Evolutionary conservation across 495 filamentous ascomycete species (phyloP).

Genomic region (Talaromyces adpressus): DNA sequence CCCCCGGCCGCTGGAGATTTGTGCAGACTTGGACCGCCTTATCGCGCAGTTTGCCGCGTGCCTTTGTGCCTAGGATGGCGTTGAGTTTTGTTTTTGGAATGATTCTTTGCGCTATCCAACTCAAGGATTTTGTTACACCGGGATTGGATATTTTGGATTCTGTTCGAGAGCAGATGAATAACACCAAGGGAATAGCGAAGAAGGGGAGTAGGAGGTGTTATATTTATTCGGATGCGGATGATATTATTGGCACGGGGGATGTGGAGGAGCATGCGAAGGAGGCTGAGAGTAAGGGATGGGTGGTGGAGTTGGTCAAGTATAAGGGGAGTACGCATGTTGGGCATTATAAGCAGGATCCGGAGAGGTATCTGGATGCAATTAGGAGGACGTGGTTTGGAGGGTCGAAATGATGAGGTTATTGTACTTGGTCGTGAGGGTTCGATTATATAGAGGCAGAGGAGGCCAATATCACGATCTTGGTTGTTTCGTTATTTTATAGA

Average conservation of each 20-base stretch:
- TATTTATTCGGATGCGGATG: constrained; percentile 18
- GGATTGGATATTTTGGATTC: background rate
- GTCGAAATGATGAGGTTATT: background rate
- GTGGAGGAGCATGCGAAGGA: constrained; percentile 21
- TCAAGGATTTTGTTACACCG: background rate
- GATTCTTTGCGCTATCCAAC: background rate
- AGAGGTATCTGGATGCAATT: background rate
- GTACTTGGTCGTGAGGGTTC: background rate
- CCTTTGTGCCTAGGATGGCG: background rate
- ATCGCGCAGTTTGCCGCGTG: constrained; percentile 2
- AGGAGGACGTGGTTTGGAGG: constrained; percentile 1
- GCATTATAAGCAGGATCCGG: background rate
- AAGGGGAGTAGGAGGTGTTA: constrained; percentile 10
- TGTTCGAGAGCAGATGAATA: constrained; percentile 1
- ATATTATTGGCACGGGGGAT: constrained; percentile 15
- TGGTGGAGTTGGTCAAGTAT: constrained; percentile 6
- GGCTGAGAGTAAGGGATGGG: constrained; percentile 13
- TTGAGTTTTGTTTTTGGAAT: constrained; percentile 2
- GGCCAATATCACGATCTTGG: background rate
- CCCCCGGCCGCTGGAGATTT: constrained; percentile 2
- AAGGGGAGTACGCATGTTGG: constrained; percentile 3
- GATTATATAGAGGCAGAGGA: background rate
- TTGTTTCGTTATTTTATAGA: background rate
- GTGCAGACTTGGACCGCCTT: background rate
- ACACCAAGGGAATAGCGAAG: too few species aligned